phyloP scores from a whole-genome alignment of 441 rosid species.

The Gossypium lobatum region DNA sequence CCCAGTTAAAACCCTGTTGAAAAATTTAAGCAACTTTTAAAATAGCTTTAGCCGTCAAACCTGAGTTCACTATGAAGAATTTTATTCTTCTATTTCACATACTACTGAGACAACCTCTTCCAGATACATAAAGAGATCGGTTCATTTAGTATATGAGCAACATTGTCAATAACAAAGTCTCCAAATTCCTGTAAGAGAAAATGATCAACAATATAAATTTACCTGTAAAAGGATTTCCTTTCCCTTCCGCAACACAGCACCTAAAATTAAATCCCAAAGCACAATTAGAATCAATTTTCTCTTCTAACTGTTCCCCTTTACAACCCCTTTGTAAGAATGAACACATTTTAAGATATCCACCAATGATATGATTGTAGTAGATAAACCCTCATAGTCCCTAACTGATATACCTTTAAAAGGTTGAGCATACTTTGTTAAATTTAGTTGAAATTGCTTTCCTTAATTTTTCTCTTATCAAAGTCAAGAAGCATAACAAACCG shows the following conservation, averaged over 20 bases:
- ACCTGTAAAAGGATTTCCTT: slow-evolving; percentile 84
- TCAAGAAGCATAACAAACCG: neutral
- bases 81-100: neutral
- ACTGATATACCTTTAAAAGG: neutral
- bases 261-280: slow-evolving; percentile 32
- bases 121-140: neutral
- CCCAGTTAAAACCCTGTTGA: slow-evolving; percentile 86
- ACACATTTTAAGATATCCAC: neutral
- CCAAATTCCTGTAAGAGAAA: neutral
- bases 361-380: neutral
- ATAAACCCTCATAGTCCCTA: neutral
- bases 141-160: neutral
- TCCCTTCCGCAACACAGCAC: slow-evolving; percentile 52
- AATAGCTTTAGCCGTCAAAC: slow-evolving; percentile 15
- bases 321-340: neutral
- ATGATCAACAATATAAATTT: slow-evolving; percentile 6
- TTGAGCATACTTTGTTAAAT: neutral
- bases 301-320: neutral
- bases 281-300: slow-evolving; percentile 9
- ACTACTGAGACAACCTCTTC: neutral
- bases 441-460: neutral
- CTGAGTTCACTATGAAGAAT: neutral
- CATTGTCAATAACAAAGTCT: neutral
- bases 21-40: slow-evolving; percentile 11
- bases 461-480: neutral